Evolutionary conservation across 306 rosid genomes (phyloP).

Genomic region (Prunus dulcis): DNA sequence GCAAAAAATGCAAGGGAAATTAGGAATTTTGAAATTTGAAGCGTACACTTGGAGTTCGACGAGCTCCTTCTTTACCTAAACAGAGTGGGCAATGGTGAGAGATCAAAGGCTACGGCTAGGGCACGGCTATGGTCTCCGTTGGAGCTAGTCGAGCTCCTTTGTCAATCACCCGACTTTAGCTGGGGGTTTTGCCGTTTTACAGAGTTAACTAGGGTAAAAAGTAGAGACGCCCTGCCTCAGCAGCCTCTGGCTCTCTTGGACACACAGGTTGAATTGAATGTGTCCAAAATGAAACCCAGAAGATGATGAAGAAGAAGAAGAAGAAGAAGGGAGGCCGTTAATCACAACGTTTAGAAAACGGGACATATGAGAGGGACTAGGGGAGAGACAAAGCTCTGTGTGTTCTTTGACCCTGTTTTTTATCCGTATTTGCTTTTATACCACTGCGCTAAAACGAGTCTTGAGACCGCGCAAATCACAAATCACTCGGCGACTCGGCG

Average conservation of each 20-base stretch:
- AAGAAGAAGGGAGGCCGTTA: background rate
- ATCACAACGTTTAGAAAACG: background rate
- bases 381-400: background rate
- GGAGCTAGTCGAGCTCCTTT: background rate
- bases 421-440: background rate
- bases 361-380: background rate
- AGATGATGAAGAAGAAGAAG: background rate
- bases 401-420: background rate
- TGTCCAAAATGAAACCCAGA: background rate
- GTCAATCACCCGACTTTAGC: background rate
- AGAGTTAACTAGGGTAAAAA: background rate
- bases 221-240: background rate
- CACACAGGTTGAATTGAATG: constrained; percentile 4
- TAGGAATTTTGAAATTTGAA: background rate
- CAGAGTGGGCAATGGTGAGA: background rate
- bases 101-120: background rate
- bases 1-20: background rate
- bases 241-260: background rate
- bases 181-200: background rate
- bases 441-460: background rate
- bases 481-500: background rate
- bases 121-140: background rate
- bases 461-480: background rate
- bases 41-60: background rate
- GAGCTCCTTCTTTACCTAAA: background rate